Evolutionary conservation across 371 early-diverging fungal species (phyloP), one percentile per base, ranked within the genome.

Genomic region (Spraguea lophii): DNA sequence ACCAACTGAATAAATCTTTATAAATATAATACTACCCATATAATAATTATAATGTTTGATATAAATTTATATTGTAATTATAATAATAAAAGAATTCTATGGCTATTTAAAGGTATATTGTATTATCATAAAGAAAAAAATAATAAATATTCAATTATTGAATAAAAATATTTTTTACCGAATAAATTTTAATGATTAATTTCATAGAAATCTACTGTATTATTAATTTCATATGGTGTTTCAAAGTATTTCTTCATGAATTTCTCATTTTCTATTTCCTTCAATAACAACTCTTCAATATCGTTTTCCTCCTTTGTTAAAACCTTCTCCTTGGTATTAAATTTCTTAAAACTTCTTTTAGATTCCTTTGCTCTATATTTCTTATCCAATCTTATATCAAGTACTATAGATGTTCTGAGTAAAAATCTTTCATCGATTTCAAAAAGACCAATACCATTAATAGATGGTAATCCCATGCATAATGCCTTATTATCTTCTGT

Each of bases 391-490:
- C 46, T 42, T 15, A 56, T 25, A 17, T 53, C 24, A 25, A 68
- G 37, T 2, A 59, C 35, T 10, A 54, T 55, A 19, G 50, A 49
- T 25, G 63, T 63, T 44, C 45, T 57, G 12, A 65, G 35, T 1
- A 69, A 38, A 59, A 52, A 69, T 25, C 52, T 46, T 47, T 69
- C 66, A 52, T 69, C 63, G 34, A 69, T 65, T 25, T 50, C 58
- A 36, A 69, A 65, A 9, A 61, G 26, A 22, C 57, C 49, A 23
- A 62, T 47, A 24, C 43, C 51, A 46, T 59, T 64, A 15, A 58
- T 30, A n/a, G 46, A 34, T 15, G 17, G 37, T n/a, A 54, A 43
- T 1, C 65, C 64, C 38, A 43, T 38, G 24, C 64, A 57, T 20
- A 63, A 22, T 27, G 63, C 63, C 15, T 35, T 32, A 41, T 59